Evolutionary conservation across 768 basidiomycete genomes (phyloP).

Genomic region (Rhizopogon roseolus): DNA sequence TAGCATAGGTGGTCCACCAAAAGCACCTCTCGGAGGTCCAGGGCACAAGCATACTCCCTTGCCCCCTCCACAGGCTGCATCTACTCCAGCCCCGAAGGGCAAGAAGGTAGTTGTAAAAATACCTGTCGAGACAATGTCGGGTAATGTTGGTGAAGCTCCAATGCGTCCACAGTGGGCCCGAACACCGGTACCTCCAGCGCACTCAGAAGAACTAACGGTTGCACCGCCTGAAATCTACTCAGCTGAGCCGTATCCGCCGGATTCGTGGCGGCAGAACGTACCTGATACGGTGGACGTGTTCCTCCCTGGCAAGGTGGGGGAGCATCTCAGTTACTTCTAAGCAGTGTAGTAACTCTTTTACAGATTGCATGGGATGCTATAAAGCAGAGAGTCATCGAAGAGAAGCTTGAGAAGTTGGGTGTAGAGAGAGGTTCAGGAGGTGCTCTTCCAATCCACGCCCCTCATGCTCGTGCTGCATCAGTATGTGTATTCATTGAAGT

Average conservation of each 20-base stretch:
- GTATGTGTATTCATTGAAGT: slow-evolving; percentile 41
- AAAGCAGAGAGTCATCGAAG: slow-evolving; percentile 69
- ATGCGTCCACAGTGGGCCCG: slow-evolving; percentile 58
- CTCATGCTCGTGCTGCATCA: slow-evolving; percentile 80
- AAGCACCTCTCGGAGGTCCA: slow-evolving; percentile 78
- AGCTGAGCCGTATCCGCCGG: slow-evolving; percentile 59
- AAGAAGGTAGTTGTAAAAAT: slow-evolving; percentile 72
- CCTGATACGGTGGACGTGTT: slow-evolving; percentile 76
- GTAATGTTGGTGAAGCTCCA: slow-evolving; percentile 32
- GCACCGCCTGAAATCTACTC: slow-evolving; percentile 34
- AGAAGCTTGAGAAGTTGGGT: slow-evolving; percentile 75
- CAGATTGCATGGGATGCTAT: slow-evolving; percentile 74
- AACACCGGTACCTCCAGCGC: slow-evolving; percentile 41
- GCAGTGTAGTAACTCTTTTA: slow-evolving; percentile 3
- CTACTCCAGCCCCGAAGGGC: slow-evolving; percentile 36
- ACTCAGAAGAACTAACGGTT: slow-evolving; percentile 22
- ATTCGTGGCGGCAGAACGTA: slow-evolving; percentile 50
- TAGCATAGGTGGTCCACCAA: slow-evolving; percentile 84
- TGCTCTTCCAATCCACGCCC: slow-evolving; percentile 58
- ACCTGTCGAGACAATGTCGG: slow-evolving; percentile 57
- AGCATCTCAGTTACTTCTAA: slow-evolving; percentile 5
- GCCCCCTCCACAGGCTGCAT: slow-evolving; percentile 29
- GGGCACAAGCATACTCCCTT: slow-evolving; percentile 72
- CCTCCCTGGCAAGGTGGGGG: slow-evolving; percentile 70
- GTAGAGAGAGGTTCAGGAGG: slow-evolving; percentile 59